Base-by-base conservation (phyloP, 768 basidiomycete genomes). In the Suillus sp. region DNA sequence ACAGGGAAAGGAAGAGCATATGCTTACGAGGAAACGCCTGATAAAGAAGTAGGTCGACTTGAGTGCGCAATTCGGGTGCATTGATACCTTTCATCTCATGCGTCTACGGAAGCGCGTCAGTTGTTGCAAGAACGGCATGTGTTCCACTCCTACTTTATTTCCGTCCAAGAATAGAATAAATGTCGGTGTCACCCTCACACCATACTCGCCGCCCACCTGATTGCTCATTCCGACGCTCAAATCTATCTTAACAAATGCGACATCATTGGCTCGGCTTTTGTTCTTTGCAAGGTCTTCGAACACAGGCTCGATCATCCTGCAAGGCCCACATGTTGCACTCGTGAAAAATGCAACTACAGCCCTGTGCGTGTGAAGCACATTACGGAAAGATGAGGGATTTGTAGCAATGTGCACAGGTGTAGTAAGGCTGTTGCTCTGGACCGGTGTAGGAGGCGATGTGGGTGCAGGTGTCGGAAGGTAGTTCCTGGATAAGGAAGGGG, bases 91-190 rank as follows among this genome's bases (percentile, higher is more conserved):
- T 89, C 59, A 94, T 59, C 69, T 93, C 91, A 37, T 86, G 78
- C 5, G 83, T 77, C 91, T 93, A 67, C 16, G 27, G n/a, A 22
- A 55, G 25, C 13, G 50, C 16, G 34, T 48, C 27, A 50, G n/a
- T 43, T 30, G 48, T 1, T 1, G 53, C 25, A 27, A 48, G 55
- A 63, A 61, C 14, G 27, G 40, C 30, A 35, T 20, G 62, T 11
- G 1, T 14, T 55, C 53, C 22, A 25, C 1, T n/a, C 65, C 65
- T 60, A 90, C 91, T 86, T 91, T 87, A 58, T 83, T 79, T 1
- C 89, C 92, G 64, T 91, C 82, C 64, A 88, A 74, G 78, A 94
- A 98, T 77, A 97, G 95, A 45, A 91, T 78, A 70, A 98, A 96
- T 1, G 93, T 95, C 6, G 95, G 96, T 2, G 93, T 96, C 20